Evolutionary conservation across 805 yeast species (phyloP).

Genomic region (Candida namnaoensis): DNA sequence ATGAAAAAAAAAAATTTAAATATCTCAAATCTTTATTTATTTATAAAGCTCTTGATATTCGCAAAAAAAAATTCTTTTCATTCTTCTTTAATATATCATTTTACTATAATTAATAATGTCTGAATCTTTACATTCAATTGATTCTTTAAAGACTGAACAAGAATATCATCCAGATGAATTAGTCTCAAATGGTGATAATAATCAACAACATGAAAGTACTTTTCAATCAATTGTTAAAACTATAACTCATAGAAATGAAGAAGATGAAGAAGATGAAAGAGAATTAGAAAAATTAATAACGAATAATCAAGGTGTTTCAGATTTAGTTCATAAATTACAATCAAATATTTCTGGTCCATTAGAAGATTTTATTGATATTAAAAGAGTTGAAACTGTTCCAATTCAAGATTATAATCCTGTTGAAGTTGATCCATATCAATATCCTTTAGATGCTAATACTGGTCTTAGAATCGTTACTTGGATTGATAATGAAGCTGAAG

Average conservation of each 20-base stretch:
- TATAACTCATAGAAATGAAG: background rate
- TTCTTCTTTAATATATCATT: too few relatives aligned
- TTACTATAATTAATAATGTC: too few relatives aligned
- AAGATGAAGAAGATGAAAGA: conserved; percentile 17
- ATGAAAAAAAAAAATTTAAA: too few relatives aligned
- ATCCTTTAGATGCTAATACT: conserved; percentile 46
- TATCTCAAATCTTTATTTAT: too few relatives aligned
- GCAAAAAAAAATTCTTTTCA: too few relatives aligned
- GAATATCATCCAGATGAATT: too few relatives aligned
- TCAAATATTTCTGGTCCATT: conserved; percentile 46
- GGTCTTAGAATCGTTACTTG: conserved; percentile 51
- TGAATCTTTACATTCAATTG: too few relatives aligned
- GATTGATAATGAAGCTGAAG: conserved; percentile 34
- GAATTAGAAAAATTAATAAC: conserved; percentile 21
- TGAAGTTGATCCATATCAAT: conserved; percentile 43
- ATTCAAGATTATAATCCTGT: conserved; percentile 21
- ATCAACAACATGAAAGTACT: background rate
- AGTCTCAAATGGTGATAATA: too few relatives aligned
- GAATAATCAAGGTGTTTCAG: conserved; percentile 26
- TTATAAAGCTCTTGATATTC: too few relatives aligned
- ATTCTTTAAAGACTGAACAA: background rate
- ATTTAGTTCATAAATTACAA: conserved; percentile 26
- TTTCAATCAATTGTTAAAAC: background rate
- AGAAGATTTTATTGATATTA: conserved; percentile 44
- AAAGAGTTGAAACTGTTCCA: conserved; percentile 17